These are phyloP conservation scores for Penicillium arizonense DNA, from an alignment of 495 filamentous ascomycete genomes.

Conservation along the genomic window DNA sequence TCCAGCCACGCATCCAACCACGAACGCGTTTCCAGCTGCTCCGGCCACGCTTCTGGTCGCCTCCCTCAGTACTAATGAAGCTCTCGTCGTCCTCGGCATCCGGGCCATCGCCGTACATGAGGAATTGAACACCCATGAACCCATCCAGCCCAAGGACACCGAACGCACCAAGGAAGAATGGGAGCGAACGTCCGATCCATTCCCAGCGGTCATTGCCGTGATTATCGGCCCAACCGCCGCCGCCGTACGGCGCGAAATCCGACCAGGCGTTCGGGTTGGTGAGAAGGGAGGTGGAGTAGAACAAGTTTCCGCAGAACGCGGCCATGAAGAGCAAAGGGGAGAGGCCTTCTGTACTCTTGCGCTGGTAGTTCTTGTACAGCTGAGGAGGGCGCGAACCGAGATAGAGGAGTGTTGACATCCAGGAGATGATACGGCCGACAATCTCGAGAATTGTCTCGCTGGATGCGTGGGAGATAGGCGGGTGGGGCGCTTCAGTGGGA, in stretches of 20 bases:
- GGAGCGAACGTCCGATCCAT: conserved; percentile 59
- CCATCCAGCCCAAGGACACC: conserved; percentile 68
- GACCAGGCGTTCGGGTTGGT: conserved; percentile 69
- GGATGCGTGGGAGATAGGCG: conserved; percentile 18
- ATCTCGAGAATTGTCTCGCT: conserved; percentile 37
- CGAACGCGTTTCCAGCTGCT: conserved; percentile 54
- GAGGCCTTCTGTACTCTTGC: conserved; percentile 69
- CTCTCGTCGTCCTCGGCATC: conserved; percentile 27
- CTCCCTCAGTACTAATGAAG: conserved; percentile 15
- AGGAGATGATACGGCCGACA: conserved; percentile 59
- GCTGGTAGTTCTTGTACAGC: conserved; percentile 64
- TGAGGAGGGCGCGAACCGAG: conserved; percentile 71
- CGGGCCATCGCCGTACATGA: conserved; percentile 51
- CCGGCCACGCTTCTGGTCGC: conserved; percentile 38
- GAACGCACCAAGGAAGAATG: conserved; percentile 71
- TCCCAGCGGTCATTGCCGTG: conserved; percentile 56
- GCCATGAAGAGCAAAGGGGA: conserved; percentile 67
- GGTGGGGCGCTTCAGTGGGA: conserved; percentile 32
- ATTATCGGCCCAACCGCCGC: conserved; percentile 61
- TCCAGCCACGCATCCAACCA: conserved; percentile 71
- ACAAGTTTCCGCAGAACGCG: conserved; percentile 70
- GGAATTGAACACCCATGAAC: conserved; percentile 64
- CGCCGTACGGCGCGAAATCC: conserved; percentile 60
- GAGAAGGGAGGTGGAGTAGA: conserved; percentile 66
- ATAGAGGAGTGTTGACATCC: conserved; percentile 65